Conservation (phyloP, 305 asterid species). For the Fraxinus nigra region DNA sequence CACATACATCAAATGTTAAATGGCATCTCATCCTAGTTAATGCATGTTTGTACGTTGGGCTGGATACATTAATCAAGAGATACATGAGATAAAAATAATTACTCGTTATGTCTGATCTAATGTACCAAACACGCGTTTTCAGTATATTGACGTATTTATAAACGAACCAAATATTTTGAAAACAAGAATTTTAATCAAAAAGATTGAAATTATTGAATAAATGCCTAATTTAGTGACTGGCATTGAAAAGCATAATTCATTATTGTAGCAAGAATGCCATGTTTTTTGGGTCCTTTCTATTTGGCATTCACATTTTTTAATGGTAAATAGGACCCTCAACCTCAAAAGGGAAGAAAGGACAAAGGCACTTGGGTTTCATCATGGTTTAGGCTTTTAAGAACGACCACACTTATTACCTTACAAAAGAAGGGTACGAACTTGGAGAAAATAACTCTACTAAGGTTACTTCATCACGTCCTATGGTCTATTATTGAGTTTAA, state of each 20-base stretch:
- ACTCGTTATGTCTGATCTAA: background rate
- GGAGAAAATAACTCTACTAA: background rate
- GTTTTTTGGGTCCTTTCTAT: background rate
- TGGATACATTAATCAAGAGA: background rate
- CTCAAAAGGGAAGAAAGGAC: conserved; percentile 6
- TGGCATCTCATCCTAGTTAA: background rate
- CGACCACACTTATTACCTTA: background rate
- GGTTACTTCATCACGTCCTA: background rate
- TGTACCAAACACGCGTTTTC: background rate
- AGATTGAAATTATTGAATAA: background rate
- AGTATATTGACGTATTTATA: background rate
- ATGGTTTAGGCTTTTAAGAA: conserved; percentile 13
- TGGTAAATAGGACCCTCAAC: background rate
- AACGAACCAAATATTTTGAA: background rate
- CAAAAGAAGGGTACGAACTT: conserved; percentile 18
- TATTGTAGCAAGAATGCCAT: background rate
- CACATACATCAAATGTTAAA: background rate
- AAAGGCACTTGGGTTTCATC: conserved; percentile 6
- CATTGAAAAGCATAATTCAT: background rate
- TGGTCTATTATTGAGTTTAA: background rate
- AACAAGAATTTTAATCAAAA: background rate
- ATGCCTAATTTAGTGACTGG: background rate
- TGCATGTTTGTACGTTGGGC: background rate
- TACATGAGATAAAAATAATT: background rate
- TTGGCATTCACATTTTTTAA: conserved; percentile 1